phyloP scores from a whole-genome alignment of 2,329 filamentous ascomycete species.

The Neocucurbitaria cava region DNA sequence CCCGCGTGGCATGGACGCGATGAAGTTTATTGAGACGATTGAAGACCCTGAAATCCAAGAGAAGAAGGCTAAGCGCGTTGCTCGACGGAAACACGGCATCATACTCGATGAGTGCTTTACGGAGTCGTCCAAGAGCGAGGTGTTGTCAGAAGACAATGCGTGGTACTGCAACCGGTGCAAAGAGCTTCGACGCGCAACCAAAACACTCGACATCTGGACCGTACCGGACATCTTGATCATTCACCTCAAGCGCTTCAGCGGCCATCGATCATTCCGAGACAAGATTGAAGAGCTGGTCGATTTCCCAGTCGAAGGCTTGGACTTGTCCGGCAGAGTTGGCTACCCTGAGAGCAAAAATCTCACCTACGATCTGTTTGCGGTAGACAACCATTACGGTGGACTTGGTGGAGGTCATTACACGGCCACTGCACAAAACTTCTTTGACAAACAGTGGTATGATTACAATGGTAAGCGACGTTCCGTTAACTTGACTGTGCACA shows the following conservation, averaged over 20 bases:
- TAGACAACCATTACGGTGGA: conserved; percentile 94
- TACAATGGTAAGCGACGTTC: conserved; percentile 75
- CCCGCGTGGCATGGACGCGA: conserved; percentile 67
- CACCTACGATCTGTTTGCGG: conserved; percentile 90
- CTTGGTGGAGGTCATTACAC: conserved; percentile 97
- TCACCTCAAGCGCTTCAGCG: conserved; percentile 95
- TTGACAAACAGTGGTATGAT: conserved; percentile 89
- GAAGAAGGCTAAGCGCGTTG: conserved; percentile 67
- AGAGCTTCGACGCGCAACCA: conserved; percentile 87
- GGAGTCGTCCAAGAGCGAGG: conserved; percentile 92
- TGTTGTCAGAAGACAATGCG: conserved; percentile 91
- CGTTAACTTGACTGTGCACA: too few species aligned
- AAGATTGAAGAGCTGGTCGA: conserved; percentile 92
- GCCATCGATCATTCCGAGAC: conserved; percentile 79
- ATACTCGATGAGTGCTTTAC: conserved; percentile 89
- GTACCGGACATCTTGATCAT: conserved; percentile 93
- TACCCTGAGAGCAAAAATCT: conserved; percentile 81
- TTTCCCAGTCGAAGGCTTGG: conserved; percentile 86
- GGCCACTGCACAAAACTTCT: conserved; percentile 90
- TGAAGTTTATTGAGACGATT: conserved; percentile 63
- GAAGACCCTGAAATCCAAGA: conserved; percentile 66
- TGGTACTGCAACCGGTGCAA: conserved; percentile 99
- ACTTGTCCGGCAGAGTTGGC: conserved; percentile 80
- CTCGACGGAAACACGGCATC: conserved; percentile 76
- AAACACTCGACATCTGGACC: conserved; percentile 98